phyloP scores from a whole-genome alignment of 441 rosid genomes.

The Aquilaria agallochum region DNA sequence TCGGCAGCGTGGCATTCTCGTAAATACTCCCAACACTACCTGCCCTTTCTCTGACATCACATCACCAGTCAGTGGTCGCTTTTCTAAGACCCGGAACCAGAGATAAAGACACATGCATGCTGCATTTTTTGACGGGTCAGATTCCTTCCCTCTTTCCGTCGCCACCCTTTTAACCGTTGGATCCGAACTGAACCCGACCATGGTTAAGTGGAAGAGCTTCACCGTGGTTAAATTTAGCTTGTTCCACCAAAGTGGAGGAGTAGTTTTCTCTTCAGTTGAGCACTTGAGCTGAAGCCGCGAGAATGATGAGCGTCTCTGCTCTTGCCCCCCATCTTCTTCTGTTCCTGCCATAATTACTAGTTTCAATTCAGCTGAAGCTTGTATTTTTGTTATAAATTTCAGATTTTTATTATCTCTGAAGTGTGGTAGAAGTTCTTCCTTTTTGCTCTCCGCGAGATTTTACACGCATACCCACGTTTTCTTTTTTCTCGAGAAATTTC shows the following conservation, averaged over 20 bases:
- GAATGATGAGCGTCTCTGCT: conserved; percentile 5
- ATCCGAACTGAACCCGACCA: conserved; percentile 30
- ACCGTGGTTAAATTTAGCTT: conserved; percentile 5
- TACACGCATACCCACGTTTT: too few relatives aligned
- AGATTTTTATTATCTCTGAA: conserved; percentile 43
- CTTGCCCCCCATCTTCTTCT: conserved; percentile 15
- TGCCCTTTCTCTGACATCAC: conserved; percentile 23
- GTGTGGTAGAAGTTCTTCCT: conserved; percentile 7
- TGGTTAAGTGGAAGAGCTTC: conserved; percentile 13
- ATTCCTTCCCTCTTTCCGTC: conserved; percentile 30
- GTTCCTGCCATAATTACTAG: conserved; percentile 1
- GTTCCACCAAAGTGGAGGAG: too few relatives aligned
- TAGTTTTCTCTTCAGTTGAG: too few relatives aligned
- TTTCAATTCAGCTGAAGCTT: conserved; percentile 18
- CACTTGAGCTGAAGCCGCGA: neutral
- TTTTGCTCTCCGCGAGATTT: neutral
- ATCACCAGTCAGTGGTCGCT: conserved; percentile 19
- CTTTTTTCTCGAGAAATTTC: conserved; percentile 18
- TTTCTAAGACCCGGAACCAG: conserved; percentile 34
- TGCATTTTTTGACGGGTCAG: conserved; percentile 41
- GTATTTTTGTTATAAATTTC: conserved; percentile 27
- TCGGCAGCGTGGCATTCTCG: conserved; percentile 29
- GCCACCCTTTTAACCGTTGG: conserved; percentile 30
- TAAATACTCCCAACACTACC: neutral
- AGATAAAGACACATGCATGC: conserved; percentile 84